Evolutionary conservation across 176 grass and related monocot species (phyloP).

Genomic region (Oryza meyeriana): DNA sequence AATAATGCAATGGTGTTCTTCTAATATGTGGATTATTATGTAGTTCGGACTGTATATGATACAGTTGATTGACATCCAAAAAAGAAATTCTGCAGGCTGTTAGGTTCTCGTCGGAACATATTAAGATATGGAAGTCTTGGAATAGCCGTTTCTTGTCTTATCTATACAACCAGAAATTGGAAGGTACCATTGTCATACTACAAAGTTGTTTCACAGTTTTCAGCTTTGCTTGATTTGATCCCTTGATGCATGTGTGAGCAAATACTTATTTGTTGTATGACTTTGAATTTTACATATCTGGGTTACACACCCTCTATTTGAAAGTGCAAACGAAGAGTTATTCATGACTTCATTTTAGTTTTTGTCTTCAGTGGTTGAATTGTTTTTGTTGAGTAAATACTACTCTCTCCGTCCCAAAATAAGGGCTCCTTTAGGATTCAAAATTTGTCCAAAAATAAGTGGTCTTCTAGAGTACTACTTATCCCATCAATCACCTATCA

Average conservation of each 20-base stretch:
- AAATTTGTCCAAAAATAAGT: too few species aligned
- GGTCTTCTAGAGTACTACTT: too few species aligned
- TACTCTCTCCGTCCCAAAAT: too few species aligned
- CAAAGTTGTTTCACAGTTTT: background rate
- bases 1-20: conserved; percentile 19
- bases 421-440: too few species aligned
- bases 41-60: conserved; percentile 12
- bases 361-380: background rate
- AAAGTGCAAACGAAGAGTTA: background rate
- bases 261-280: conserved; percentile 7
- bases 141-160: conserved; percentile 68
- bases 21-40: conserved; percentile 10
- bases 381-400: background rate
- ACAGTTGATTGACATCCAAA: conserved; percentile 39
- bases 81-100: conserved; percentile 59
- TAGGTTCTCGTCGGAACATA: conserved; percentile 76
- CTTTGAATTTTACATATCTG: background rate
- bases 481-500: too few species aligned
- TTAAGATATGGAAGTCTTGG: conserved; percentile 89
- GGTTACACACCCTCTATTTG: background rate
- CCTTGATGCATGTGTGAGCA: background rate
- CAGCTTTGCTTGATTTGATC: conserved; percentile 9
- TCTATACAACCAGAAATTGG: conserved; percentile 77
- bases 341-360: background rate
- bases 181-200: conserved; percentile 58